phyloP scores from a whole-genome alignment of 371 early-diverging fungal species.

The Dichotomocladium elegans region DNA sequence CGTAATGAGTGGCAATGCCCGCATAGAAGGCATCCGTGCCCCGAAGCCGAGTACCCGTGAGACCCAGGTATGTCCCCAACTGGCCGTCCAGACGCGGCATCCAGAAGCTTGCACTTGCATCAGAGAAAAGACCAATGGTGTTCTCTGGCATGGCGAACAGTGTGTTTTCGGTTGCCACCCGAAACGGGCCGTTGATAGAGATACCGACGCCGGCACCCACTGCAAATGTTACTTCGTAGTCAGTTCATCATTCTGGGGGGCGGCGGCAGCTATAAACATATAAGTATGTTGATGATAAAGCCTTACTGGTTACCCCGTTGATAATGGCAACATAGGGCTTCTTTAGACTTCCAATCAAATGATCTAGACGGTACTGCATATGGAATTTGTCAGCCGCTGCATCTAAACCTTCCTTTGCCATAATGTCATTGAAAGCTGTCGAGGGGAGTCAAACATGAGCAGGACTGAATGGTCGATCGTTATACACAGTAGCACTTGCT shows the following conservation, averaged over 20 bases:
- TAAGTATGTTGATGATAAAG: no score
- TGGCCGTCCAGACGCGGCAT: slow-evolving; percentile 88
- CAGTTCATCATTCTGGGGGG: no score
- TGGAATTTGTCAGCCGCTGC: slow-evolving; percentile 78
- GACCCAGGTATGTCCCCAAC: slow-evolving; percentile 84
- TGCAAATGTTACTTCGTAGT: no score
- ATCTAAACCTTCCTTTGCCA: no score
- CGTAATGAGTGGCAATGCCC: slow-evolving; percentile 94
- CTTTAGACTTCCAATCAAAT: slow-evolving; percentile 79
- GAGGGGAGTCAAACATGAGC: no score
- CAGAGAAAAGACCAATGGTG: slow-evolving; percentile 90
- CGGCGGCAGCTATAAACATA: no score
- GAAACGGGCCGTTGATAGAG: slow-evolving; percentile 88
- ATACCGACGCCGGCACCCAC: slow-evolving; percentile 96
- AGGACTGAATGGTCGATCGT: no score
- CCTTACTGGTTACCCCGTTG: slow-evolving; percentile 91
- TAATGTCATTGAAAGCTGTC: background rate
- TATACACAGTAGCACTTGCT: slow-evolving; percentile 36
- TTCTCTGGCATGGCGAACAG: slow-evolving; percentile 94
- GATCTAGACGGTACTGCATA: slow-evolving; percentile 90
- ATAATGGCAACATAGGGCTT: slow-evolving; percentile 87
- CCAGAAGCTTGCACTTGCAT: slow-evolving; percentile 93
- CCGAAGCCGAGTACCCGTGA: slow-evolving; percentile 77
- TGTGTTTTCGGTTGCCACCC: slow-evolving; percentile 94
- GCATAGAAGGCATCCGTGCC: slow-evolving; percentile 86